These are phyloP conservation scores for Angomonas ambiguus DNA, from an alignment of 208 protist genomes.

Conservation along the genomic window DNA sequence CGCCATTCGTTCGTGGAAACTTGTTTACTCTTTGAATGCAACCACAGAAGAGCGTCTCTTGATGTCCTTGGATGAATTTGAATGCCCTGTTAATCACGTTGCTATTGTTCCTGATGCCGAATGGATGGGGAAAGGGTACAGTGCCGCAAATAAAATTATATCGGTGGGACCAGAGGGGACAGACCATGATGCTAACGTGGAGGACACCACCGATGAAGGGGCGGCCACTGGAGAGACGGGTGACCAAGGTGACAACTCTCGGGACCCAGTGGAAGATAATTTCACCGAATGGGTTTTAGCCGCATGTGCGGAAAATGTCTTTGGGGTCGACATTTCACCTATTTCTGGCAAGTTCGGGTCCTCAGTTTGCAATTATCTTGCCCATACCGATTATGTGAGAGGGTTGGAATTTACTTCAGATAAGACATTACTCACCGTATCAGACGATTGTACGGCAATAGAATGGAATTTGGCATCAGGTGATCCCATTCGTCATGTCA, in stretches of 20 bases:
- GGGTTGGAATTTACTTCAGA: slow-evolving; percentile 59
- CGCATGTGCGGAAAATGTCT: slow-evolving; percentile 72
- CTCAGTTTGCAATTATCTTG: slow-evolving; percentile 40
- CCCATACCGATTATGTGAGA: slow-evolving; percentile 80
- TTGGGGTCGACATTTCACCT: slow-evolving; percentile 54
- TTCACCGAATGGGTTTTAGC: slow-evolving; percentile 50
- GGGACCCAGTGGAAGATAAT: background rate
- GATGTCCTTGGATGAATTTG: slow-evolving; percentile 73
- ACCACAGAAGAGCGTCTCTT: slow-evolving; percentile 56
- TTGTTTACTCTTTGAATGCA: slow-evolving; percentile 20
- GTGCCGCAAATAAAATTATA: slow-evolving; percentile 7
- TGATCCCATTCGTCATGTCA: slow-evolving; percentile 57
- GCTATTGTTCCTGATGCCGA: slow-evolving; percentile 30
- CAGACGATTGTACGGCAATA: slow-evolving; percentile 74
- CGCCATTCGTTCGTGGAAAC: slow-evolving; percentile 72
- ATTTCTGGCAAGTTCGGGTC: slow-evolving; percentile 39
- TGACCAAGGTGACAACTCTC: background rate
- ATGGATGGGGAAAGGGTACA: background rate
- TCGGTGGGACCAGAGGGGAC: background rate
- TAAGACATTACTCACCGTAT: slow-evolving; percentile 66
- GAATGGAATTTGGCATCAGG: slow-evolving; percentile 53
- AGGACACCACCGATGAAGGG: background rate
- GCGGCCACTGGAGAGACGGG: background rate
- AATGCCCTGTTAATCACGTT: slow-evolving; percentile 81
- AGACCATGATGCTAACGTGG: background rate